A percentile compares a stretch with the other conserved stretches of the same genome.
Evolutionary conservation across 768 basidiomycete genomes (phyloP).

Genomic region (Cystobasidium tubakii): DNA sequence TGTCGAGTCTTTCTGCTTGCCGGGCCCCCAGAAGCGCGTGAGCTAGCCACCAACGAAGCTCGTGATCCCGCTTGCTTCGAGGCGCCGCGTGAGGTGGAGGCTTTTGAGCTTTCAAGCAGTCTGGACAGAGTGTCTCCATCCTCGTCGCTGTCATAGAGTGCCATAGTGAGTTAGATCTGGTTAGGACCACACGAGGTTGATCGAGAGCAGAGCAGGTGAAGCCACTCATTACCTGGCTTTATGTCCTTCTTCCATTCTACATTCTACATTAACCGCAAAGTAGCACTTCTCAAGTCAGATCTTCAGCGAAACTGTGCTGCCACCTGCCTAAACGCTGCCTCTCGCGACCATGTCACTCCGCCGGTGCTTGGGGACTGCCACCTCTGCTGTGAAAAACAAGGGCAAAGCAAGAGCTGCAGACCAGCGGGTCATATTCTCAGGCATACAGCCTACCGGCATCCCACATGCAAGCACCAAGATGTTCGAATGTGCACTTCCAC

Average conservation of each 20-base stretch:
- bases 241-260: no score
- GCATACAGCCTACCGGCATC: constrained; percentile 87
- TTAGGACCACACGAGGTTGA: not conserved
- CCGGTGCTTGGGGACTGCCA: not conserved
- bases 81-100: not conserved
- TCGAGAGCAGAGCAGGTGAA: not conserved
- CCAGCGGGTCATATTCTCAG: constrained; percentile 62
- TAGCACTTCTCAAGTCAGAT: no score
- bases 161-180: not conserved
- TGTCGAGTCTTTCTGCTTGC: not conserved
- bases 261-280: no score
- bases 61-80: not conserved
- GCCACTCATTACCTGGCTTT: no score
- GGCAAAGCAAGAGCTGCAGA: not conserved
- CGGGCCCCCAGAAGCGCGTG: not conserved
- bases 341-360: not conserved
- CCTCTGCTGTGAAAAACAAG: constrained; percentile 1
- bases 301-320: no score
- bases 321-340: no score
- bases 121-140: not conserved
- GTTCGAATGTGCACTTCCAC: not conserved
- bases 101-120: not conserved
- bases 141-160: not conserved
- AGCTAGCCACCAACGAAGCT: constrained; percentile 9
- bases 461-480: constrained; percentile 61